A percentile compares a stretch with the other conserved stretches of the same genome.
These are phyloP conservation scores for Rhodotorula sp. DNA, from an alignment of 1,284 basidiomycete genomes.

Conservation along the genomic window DNA sequence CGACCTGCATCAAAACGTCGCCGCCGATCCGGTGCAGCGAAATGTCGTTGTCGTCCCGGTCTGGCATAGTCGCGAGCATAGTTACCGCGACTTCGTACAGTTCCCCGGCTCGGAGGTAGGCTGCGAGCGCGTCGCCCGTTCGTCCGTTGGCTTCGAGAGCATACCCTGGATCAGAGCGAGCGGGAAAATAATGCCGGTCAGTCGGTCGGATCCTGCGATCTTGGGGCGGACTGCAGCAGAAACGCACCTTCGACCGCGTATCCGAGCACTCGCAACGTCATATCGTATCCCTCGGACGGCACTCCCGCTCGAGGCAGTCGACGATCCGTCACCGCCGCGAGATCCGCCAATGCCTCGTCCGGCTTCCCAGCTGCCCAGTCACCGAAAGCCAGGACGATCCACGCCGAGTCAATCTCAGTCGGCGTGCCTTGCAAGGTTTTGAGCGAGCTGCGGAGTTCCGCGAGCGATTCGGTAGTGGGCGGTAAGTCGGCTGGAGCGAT, in stretches of 20 bases:
- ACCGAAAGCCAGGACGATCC: slow-evolving; percentile 14
- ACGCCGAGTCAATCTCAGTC: slow-evolving; percentile 21
- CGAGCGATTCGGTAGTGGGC: slow-evolving; percentile 5
- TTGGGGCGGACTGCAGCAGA: background rate
- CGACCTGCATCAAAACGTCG: slow-evolving; percentile 4
- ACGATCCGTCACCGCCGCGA: background rate
- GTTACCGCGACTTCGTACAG: slow-evolving; percentile 23
- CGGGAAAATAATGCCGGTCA: background rate
- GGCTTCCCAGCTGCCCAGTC: slow-evolving; percentile 17
- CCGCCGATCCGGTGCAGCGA: slow-evolving; percentile 30
- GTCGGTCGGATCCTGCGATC: no score
- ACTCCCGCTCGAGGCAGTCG: background rate
- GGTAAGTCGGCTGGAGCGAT: background rate
- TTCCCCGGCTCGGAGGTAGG: slow-evolving; percentile 10
- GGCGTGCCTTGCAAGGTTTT: background rate
- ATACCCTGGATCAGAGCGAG: slow-evolving; percentile 12
- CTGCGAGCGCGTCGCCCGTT: background rate
- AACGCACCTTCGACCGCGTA: slow-evolving; percentile 22
- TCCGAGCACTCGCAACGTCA: slow-evolving; percentile 27
- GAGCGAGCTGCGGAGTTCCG: background rate
- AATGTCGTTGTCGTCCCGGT: slow-evolving; percentile 16
- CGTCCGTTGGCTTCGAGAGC: slow-evolving; percentile 6
- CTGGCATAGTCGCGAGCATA: background rate
- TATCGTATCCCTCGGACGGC: slow-evolving; percentile 26
- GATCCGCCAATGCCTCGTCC: slow-evolving; percentile 2